phyloP scores from a whole-genome alignment of 2,329 filamentous ascomycete species.

The Trichoderma breve region DNA sequence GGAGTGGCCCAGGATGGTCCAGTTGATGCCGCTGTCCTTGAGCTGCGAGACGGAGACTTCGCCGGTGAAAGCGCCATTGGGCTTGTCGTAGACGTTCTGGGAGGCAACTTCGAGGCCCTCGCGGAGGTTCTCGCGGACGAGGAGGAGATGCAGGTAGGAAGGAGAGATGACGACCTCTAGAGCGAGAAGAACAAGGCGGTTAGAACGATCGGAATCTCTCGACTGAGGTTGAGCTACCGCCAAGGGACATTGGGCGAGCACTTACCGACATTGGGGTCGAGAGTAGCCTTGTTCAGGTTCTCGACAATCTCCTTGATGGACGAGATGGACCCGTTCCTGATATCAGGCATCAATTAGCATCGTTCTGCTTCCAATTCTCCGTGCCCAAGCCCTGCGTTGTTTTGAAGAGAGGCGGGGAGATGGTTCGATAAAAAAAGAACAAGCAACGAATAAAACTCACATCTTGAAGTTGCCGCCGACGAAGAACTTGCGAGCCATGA shows the following conservation, averaged over 20 bases:
- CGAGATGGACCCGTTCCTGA: conserved; percentile 88
- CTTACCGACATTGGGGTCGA: conserved; percentile 73
- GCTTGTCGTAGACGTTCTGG: conserved; percentile 97
- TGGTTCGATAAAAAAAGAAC: conserved; percentile 25
- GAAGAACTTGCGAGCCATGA: conserved; percentile 94
- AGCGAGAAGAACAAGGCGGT: not conserved
- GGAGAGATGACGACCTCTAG: conserved; percentile 93
- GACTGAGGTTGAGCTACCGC: not conserved
- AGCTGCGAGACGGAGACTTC: conserved; percentile 93
- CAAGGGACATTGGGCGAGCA: conserved; percentile 24
- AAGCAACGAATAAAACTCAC: conserved; percentile 52
- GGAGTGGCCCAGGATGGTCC: conserved; percentile 91
- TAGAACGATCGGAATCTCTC: not conserved
- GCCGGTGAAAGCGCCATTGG: conserved; percentile 94
- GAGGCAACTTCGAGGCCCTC: conserved; percentile 79
- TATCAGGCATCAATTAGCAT: not conserved
- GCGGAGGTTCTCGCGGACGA: conserved; percentile 76
- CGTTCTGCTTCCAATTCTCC: not conserved
- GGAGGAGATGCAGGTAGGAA: conserved; percentile 84
- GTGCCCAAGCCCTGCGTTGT: conserved; percentile 29
- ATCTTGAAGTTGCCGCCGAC: conserved; percentile 99
- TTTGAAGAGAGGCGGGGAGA: conserved; percentile 26
- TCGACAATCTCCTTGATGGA: conserved; percentile 88
- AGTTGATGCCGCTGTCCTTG: conserved; percentile 81
- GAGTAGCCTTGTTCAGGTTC: conserved; percentile 80